Evolutionary conservation across 768 basidiomycete genomes (phyloP).

Genomic region (Pleurotus cornucopiae): DNA sequence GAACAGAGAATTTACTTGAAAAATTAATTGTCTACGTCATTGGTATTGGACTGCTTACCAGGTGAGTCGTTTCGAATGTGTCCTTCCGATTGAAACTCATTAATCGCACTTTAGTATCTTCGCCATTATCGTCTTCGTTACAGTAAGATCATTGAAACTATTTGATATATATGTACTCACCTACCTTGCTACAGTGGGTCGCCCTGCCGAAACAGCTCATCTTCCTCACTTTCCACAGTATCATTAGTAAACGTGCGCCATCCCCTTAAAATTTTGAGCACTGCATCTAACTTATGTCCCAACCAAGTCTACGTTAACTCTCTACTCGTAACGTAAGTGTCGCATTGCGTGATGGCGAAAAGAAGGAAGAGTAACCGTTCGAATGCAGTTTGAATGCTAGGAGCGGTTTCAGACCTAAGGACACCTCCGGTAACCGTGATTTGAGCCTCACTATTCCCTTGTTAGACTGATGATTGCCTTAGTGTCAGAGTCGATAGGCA

Average conservation of each 20-base stretch:
- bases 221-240: constrained; percentile 2
- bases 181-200: background rate
- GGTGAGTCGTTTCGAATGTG: background rate
- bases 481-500: too few species aligned
- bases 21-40: constrained; percentile 1
- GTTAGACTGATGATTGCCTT: background rate
- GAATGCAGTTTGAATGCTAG: background rate
- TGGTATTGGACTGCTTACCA: constrained; percentile 1
- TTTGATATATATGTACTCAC: background rate
- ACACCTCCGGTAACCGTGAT: background rate
- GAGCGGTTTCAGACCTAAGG: background rate
- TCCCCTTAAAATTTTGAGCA: background rate
- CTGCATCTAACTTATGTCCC: background rate
- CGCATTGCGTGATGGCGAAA: background rate
- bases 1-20: constrained; percentile 2
- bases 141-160: background rate
- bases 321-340: constrained; percentile 11
- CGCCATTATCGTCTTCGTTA: background rate
- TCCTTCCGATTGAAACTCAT: too few species aligned
- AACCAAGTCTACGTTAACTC: background rate
- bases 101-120: background rate
- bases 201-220: constrained; percentile 2
- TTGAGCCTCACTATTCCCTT: background rate
- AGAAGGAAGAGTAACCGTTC: background rate
- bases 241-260: background rate